A percentile compares a stretch with the other conserved stretches of the same genome.
Evolutionary conservation across 768 basidiomycete genomes (phyloP).

Genomic region (Kwoniella sp.): DNA sequence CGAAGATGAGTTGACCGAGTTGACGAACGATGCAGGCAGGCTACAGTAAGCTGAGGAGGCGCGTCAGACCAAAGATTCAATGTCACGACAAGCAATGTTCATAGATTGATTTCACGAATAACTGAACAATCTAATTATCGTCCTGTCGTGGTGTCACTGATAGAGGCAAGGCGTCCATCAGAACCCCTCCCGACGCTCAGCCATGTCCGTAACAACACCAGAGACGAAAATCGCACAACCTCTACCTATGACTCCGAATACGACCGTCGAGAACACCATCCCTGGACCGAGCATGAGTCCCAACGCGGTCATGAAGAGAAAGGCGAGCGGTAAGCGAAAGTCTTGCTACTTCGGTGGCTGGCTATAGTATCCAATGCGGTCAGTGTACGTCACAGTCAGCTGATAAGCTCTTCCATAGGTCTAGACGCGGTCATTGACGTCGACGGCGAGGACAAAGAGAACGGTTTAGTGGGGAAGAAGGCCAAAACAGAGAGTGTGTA

Average conservation of each 20-base stretch:
- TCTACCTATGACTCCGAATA: conserved; percentile 29
- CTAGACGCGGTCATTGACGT: background rate
- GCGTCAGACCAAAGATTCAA: too few species aligned
- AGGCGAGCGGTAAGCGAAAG: conserved; percentile 21
- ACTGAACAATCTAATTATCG: too few species aligned
- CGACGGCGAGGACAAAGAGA: conserved; percentile 28
- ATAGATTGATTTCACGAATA: too few species aligned
- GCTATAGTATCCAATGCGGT: background rate
- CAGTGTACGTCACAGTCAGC: too few species aligned
- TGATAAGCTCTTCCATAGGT: background rate
- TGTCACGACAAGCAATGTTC: too few species aligned
- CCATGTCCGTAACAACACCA: background rate
- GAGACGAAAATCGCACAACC: background rate
- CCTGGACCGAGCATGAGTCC: conserved; percentile 11
- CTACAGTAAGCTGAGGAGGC: too few species aligned
- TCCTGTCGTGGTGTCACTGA: background rate
- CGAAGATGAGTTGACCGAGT: too few species aligned
- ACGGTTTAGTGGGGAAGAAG: conserved; percentile 27
- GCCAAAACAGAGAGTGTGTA: conserved; percentile 25
- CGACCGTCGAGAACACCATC: conserved; percentile 18
- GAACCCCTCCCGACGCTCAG: background rate
- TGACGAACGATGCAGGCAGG: too few species aligned
- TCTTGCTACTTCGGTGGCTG: background rate
- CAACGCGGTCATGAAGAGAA: conserved; percentile 20
- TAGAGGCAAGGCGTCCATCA: background rate